These are phyloP conservation scores for Capsella bursapastoris DNA, from an alignment of 345 rosid genomes.

Conservation along the genomic window DNA sequence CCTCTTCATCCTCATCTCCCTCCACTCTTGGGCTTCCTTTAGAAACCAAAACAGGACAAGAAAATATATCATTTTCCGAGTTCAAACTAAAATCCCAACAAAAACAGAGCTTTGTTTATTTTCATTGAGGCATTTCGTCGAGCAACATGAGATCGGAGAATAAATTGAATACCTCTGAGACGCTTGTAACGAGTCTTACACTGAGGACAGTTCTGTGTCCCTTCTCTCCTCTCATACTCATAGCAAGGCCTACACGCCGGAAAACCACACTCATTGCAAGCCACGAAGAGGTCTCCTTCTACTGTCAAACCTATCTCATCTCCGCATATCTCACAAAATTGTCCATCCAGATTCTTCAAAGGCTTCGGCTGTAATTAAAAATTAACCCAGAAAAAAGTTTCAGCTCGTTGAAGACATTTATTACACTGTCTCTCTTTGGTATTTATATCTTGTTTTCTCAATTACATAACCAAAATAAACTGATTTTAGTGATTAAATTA, in stretches of 20 bases:
- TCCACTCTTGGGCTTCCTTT: slow-evolving; percentile 89
- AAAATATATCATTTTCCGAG: not conserved
- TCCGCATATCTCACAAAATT: slow-evolving; percentile 93
- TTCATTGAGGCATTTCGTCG: slow-evolving; percentile 30
- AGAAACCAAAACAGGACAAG: not conserved
- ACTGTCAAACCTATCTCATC: slow-evolving; percentile 82
- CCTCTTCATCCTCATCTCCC: slow-evolving; percentile 98
- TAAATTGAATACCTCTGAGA: slow-evolving; percentile 66
- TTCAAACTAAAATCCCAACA: not conserved
- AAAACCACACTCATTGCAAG: slow-evolving; percentile 97
- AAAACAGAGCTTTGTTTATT: not conserved
- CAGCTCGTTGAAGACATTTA: not conserved
- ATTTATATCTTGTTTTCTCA: not conserved
- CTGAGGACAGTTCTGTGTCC: slow-evolving; percentile 88
- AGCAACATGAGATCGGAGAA: slow-evolving; percentile 16
- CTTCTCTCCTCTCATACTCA: slow-evolving; percentile 97
- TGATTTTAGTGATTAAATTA: too few species aligned
- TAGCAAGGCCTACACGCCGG: slow-evolving; percentile 96
- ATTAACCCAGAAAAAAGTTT: not conserved
- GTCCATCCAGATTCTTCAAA: slow-evolving; percentile 89
- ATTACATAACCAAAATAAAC: not conserved
- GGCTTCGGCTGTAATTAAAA: slow-evolving; percentile 68
- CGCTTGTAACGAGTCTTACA: slow-evolving; percentile 97
- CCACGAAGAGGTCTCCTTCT: slow-evolving; percentile 93
- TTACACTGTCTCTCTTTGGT: not conserved